Base-by-base conservation (phyloP, 371 early-diverging fungal genomes). In the Saksenaea oblongispora region DNA sequence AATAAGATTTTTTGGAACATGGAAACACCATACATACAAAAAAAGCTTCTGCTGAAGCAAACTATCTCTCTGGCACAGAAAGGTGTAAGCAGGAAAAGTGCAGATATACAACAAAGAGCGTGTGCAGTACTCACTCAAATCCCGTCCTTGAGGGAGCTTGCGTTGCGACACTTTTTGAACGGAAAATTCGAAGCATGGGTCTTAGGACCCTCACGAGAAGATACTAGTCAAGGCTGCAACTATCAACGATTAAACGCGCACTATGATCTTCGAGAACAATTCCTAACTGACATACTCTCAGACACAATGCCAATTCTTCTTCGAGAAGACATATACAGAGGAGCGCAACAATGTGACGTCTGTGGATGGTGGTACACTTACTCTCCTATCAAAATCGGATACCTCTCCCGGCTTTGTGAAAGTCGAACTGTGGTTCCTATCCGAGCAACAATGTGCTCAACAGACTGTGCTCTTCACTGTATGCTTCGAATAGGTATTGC, bases 311-410 rank as follows among this genome's bases (percentile, higher is more conserved):
- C 41, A 58, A 63, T 18, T 15, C 24, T 55, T 11, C 36, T 64
- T 24, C 61, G 61, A n/a, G 10, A 35, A 0, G 26, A 27, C 1
- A 39, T 71, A 11, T 31, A 66, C 27, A 36, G 24, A 4, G 28
- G 53, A n/a, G 66, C 70, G 10, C 28, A 56, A 4, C 79, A 76
- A 55, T 79, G 80, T 36, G 80, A 76, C 56, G 56, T 39, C 24
- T 79, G 80, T 27, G 41, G 58, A 1, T 27, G 53, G 2, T 76
- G 77, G 75, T 73, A 66, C 54, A 71, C 59, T 2, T 22, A 64
- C 1, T 72, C 71, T 4, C 54, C 27, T 11, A 56, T 67, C 27
- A 67, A 79, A 37, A 58, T 79, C 13, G 80, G 71, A 1, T 73
- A 71, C 51, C 42, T 71, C 1, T 60, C 70, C 7, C 37, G 73